Conservation (phyloP, 441 rosid genomes). For the Mallotus repandus region DNA sequence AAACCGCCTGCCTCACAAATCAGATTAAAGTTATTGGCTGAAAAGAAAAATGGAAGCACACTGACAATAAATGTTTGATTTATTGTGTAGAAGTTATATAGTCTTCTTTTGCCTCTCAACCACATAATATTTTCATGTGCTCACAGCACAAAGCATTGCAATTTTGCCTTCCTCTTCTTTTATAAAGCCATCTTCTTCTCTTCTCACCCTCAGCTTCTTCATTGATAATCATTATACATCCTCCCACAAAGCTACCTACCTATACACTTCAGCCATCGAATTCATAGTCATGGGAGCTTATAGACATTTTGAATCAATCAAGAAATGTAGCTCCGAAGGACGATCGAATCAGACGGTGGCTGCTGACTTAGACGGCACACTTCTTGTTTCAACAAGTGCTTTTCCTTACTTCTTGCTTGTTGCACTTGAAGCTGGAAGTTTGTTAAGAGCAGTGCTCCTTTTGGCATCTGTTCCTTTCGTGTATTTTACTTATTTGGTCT, state of each 20-base stretch:
- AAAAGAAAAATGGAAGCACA: too few relatives aligned
- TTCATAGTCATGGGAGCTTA: conserved; percentile 50
- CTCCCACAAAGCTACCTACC: background rate
- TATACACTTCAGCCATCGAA: background rate
- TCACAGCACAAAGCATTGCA: background rate
- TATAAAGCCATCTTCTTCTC: conserved; percentile 19
- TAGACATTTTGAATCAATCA: conserved; percentile 47
- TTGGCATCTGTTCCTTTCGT: conserved; percentile 70
- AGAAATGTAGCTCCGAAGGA: conserved; percentile 50
- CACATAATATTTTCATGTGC: conserved; percentile 22
- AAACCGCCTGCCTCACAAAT: too few relatives aligned
- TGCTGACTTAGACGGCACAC: conserved; percentile 81
- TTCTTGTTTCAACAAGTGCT: conserved; percentile 69
- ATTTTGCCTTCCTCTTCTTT: conserved; percentile 19
- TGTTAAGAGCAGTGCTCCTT: conserved; percentile 60
- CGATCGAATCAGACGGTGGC: conserved; percentile 73
- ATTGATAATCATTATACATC: too few relatives aligned
- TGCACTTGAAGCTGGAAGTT: conserved; percentile 90
- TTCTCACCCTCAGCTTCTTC: background rate
- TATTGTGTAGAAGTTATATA: background rate
- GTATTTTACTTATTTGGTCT: conserved; percentile 48
- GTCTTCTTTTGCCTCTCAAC: conserved; percentile 8
- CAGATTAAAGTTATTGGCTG: too few relatives aligned
- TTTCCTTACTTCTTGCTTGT: conserved; percentile 84
- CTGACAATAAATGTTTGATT: too few relatives aligned